Percentiles rank a stretch among this genome's conserved stretches.
phyloP scores from a whole-genome alignment of 164 flowering plant genomes.

The Protea cynaroides region DNA sequence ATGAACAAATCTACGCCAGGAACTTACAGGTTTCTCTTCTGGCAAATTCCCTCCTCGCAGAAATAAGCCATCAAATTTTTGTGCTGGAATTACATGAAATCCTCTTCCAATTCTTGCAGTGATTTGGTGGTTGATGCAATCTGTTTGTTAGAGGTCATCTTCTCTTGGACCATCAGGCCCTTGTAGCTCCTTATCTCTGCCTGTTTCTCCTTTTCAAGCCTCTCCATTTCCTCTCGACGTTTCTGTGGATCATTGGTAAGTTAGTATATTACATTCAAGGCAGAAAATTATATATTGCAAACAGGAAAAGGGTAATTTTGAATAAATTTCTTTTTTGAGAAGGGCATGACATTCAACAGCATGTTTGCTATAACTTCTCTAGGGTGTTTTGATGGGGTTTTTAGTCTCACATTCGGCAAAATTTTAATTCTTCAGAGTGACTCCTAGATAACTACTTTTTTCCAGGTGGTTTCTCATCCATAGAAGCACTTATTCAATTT shows the following conservation, averaged over 20 bases:
- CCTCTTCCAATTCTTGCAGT: slow-evolving; percentile 91
- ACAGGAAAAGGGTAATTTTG: neutral
- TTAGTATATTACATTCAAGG: neutral
- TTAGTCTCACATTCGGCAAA: too few species aligned
- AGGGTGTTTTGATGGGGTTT: too few species aligned
- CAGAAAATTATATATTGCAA: neutral
- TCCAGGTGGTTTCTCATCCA: too few species aligned
- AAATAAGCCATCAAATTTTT: neutral
- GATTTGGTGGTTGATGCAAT: slow-evolving; percentile 76
- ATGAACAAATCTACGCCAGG: neutral
- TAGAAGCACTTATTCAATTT: too few species aligned
- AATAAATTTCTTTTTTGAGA: too few species aligned
- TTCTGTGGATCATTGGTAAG: slow-evolving; percentile 40
- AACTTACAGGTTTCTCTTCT: neutral
- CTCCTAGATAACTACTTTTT: too few species aligned
- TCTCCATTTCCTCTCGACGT: slow-evolving; percentile 88
- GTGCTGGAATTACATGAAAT: slow-evolving; percentile 61
- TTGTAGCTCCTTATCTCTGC: slow-evolving; percentile 96
- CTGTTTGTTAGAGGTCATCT: slow-evolving; percentile 96
- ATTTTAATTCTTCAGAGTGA: too few species aligned
- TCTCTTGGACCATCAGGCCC: slow-evolving; percentile 88
- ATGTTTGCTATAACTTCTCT: too few species aligned
- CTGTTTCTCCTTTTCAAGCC: slow-evolving; percentile 88
- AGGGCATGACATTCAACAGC: too few species aligned
- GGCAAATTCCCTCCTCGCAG: neutral